Evolutionary conservation across 2,329 filamentous ascomycete species (phyloP).

Genomic region (Sporothrix pseudoabietina): DNA sequence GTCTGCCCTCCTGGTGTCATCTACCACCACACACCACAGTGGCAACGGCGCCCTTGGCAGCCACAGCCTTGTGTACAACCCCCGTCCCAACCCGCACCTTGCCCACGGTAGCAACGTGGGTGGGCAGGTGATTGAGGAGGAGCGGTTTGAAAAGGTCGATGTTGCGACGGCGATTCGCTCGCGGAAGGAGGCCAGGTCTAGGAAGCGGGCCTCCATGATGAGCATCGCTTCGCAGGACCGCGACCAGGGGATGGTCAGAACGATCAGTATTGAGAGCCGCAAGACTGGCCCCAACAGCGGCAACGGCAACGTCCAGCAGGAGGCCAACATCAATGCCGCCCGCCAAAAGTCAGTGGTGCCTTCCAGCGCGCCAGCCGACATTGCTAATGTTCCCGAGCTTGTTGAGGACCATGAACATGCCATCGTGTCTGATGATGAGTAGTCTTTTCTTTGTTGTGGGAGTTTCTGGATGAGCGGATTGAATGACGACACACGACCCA

Average conservation of each 20-base stretch:
- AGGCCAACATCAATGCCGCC: background rate
- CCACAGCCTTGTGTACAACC: conserved; percentile 23
- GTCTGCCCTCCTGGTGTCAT: conserved; percentile 24
- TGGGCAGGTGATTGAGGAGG: conserved; percentile 35
- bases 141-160: conserved; percentile 37
- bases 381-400: background rate
- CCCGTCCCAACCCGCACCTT: conserved; percentile 9
- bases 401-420: background rate
- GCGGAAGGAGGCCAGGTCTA: conserved; percentile 42
- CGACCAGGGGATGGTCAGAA: conserved; percentile 21
- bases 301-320: background rate
- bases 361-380: background rate
- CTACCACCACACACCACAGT: background rate
- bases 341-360: background rate
- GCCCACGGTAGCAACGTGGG: conserved; percentile 29
- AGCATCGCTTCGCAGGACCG: conserved; percentile 16
- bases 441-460: background rate
- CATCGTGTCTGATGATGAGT: background rate
- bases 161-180: conserved; percentile 39
- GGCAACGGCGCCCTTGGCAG: conserved; percentile 12
- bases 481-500: conserved; percentile 1
- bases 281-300: background rate
- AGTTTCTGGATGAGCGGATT: background rate
- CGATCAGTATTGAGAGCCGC: background rate
- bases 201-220: conserved; percentile 35